phyloP scores from a whole-genome alignment of 352 stramenopile species.

The Phytophthora pistaciae region DNA sequence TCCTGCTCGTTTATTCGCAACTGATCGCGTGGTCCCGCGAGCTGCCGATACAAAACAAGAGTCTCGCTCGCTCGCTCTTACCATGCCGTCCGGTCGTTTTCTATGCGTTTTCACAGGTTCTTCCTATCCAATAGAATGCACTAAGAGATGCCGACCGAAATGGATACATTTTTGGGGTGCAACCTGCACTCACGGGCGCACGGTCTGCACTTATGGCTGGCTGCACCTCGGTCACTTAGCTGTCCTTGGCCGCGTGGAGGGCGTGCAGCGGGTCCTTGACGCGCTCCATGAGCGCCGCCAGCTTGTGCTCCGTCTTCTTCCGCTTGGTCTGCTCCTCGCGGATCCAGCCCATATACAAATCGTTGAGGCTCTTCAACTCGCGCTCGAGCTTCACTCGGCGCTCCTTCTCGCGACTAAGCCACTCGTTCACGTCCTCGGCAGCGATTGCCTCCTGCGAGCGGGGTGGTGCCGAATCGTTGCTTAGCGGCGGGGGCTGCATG shows the following conservation, averaged over 20 bases:
- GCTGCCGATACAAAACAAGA: slow-evolving; percentile 8
- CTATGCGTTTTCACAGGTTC: not conserved
- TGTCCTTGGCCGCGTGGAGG: slow-evolving; percentile 14
- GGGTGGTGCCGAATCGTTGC: not conserved
- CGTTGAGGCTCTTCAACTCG: slow-evolving; percentile 83
- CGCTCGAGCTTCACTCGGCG: slow-evolving; percentile 77
- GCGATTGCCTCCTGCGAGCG: slow-evolving; percentile 29
- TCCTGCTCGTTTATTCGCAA: slow-evolving; percentile 39
- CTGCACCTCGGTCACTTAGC: not conserved
- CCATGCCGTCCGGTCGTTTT: slow-evolving; percentile 1
- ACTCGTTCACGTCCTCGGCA: slow-evolving; percentile 70
- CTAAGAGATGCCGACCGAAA: not conserved
- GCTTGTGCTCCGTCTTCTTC: slow-evolving; percentile 67
- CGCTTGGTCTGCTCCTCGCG: slow-evolving; percentile 83
- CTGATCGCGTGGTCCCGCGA: slow-evolving; percentile 9
- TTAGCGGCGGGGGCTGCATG: slow-evolving; percentile 11
- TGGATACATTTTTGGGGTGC: not conserved
- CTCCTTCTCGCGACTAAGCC: slow-evolving; percentile 77
- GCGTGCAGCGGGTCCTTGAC: slow-evolving; percentile 24
- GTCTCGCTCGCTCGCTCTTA: not conserved
- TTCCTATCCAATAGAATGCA: slow-evolving; percentile 1
- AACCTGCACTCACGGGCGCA: not conserved
- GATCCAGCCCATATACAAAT: slow-evolving; percentile 89
- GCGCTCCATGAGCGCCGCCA: slow-evolving; percentile 54
- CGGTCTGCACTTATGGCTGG: slow-evolving; percentile 1